Percentiles rank a stretch among this genome's conserved stretches.
Evolutionary conservation across 2,329 filamentous ascomycete genomes (phyloP).

Genomic region (Scytalidium lignicola): DNA sequence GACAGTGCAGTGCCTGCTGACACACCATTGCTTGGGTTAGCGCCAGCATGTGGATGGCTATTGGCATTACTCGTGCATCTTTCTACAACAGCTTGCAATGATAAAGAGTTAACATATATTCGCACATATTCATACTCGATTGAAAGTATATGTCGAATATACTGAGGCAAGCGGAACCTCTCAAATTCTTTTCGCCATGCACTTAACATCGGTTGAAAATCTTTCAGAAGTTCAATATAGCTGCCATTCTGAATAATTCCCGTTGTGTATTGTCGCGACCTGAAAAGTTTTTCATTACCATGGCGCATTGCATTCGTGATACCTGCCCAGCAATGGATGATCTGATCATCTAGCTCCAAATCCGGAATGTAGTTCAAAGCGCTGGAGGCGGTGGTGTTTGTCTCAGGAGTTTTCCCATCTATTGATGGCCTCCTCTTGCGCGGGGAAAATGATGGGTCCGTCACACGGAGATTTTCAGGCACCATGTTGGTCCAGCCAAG

Average conservation of each 20-base stretch:
- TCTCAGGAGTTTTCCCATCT: conserved; percentile 57
- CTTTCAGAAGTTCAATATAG: conserved; percentile 75
- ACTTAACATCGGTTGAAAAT: conserved; percentile 72
- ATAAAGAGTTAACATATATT: conserved; percentile 91
- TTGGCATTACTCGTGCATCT: conserved; percentile 75
- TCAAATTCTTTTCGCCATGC: conserved; percentile 83
- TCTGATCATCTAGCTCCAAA: conserved; percentile 61
- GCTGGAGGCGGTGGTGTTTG: conserved; percentile 50
- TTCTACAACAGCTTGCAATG: conserved; percentile 90
- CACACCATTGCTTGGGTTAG: conserved; percentile 31
- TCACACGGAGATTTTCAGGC: conserved; percentile 58
- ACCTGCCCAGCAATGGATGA: conserved; percentile 86
- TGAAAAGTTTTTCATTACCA: conserved; percentile 84
- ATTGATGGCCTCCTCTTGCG: conserved; percentile 33
- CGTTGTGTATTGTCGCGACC: conserved; percentile 80
- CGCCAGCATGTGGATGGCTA: conserved; percentile 27
- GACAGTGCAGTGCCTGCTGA: conserved; percentile 42
- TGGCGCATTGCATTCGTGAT: conserved; percentile 90
- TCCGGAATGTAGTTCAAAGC: conserved; percentile 63
- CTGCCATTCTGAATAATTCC: conserved; percentile 81
- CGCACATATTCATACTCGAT: conserved; percentile 96
- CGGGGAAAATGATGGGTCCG: conserved; percentile 49
- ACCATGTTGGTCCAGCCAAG: conserved; percentile 94
- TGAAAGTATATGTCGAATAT: conserved; percentile 69
- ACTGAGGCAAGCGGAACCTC: conserved; percentile 62